phyloP scores from a whole-genome alignment of 108 stramenopile genomes.

The Stephanodiscus minutulus region DNA sequence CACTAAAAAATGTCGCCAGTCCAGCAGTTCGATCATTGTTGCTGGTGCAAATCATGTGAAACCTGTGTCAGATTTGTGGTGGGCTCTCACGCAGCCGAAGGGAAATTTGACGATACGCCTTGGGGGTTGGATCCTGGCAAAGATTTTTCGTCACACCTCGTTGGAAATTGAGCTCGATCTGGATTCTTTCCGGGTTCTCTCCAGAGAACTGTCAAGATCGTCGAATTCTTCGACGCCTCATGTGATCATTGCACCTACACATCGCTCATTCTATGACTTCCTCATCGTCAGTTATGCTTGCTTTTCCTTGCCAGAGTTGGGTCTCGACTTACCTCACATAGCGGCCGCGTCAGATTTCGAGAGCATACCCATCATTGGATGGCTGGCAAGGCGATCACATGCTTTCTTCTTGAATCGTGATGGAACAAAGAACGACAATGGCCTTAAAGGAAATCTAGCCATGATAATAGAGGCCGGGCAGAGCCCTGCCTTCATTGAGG shows the following conservation, averaged over 20 bases:
- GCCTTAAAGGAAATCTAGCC: slow-evolving; percentile 33
- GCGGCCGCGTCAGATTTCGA: slow-evolving; percentile 80
- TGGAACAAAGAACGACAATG: slow-evolving; percentile 47
- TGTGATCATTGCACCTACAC: slow-evolving; percentile 81
- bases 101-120: slow-evolving; percentile 65
- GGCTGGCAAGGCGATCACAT: slow-evolving; percentile 50
- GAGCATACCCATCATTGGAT: slow-evolving; percentile 73
- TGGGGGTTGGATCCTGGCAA: slow-evolving; percentile 60
- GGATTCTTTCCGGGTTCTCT: slow-evolving; percentile 51
- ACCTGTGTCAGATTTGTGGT: slow-evolving; percentile 54
- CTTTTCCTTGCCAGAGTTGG: slow-evolving; percentile 87
- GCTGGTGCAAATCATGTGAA: slow-evolving; percentile 55
- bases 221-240: slow-evolving; percentile 15
- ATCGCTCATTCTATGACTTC: slow-evolving; percentile 88
- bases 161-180: slow-evolving; percentile 73
- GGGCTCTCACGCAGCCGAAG: slow-evolving; percentile 80
- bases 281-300: slow-evolving; percentile 74
- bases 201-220: slow-evolving; percentile 19
- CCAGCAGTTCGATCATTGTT: slow-evolving; percentile 46
- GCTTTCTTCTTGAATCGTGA: slow-evolving; percentile 80
- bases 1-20: slow-evolving; percentile 4
- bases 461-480: slow-evolving; percentile 11
- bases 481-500: slow-evolving; percentile 59
- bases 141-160: slow-evolving; percentile 60
- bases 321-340: slow-evolving; percentile 72